phyloP scores from a whole-genome alignment of 1,139 yeast genomes.

The Candida sanyaensis region DNA sequence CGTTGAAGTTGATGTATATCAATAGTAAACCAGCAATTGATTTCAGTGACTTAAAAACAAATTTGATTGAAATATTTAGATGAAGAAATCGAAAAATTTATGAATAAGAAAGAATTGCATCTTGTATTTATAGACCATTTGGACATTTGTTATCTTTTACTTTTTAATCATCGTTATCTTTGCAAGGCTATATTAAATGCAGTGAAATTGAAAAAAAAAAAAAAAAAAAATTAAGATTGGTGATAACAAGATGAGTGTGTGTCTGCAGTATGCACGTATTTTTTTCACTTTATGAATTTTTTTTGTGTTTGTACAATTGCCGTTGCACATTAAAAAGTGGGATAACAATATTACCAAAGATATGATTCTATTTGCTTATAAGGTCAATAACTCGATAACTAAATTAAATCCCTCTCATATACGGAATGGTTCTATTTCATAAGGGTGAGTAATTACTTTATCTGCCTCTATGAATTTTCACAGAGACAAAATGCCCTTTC shows the following conservation, averaged over 20 bases:
- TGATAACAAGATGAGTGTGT: neutral
- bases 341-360: neutral
- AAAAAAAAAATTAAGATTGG: neutral
- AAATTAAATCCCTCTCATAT: constrained; percentile 1
- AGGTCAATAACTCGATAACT: neutral
- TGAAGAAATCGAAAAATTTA: no score
- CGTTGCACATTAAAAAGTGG: neutral
- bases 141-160: neutral
- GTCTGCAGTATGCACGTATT: neutral
- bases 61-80: no score
- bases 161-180: constrained; percentile 1
- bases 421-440: neutral
- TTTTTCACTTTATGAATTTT: no score
- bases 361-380: neutral
- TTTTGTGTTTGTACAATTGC: no score
- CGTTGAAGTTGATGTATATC: neutral
- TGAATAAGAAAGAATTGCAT: neutral
- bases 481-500: neutral
- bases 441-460: neutral
- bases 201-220: neutral
- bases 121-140: neutral
- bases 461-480: neutral
- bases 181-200: neutral
- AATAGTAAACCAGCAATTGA: neutral
- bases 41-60: neutral